Conservation (phyloP, 306 rosid species). For the peach (Prunus persica) region Prunus_persica_NCBIv2 NC_034012.1:4586501-4587000, state of each 20-base stretch:
- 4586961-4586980: background rate
- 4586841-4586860: slow-evolving; percentile 16
- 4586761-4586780: background rate
- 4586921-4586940: slow-evolving; percentile 8
- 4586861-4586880: slow-evolving; percentile 18
- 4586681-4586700: background rate
- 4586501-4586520: background rate
- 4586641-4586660: slow-evolving; percentile 17
- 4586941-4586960: background rate
- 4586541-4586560: too few species aligned
- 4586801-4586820: background rate
- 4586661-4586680: slow-evolving; percentile 12
- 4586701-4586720: background rate
- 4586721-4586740: background rate
- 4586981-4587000: slow-evolving; percentile 10
- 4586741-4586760: slow-evolving; percentile 1
- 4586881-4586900: slow-evolving; percentile 8
- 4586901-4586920: background rate
- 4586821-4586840: slow-evolving; percentile 21
- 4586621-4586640: slow-evolving; percentile 7
- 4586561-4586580: background rate
- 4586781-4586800: background rate
- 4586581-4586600: too few species aligned
- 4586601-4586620: background rate
- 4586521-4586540: background rate